These are phyloP conservation scores for Claviceps quebecensis DNA, from an alignment of 2,329 filamentous ascomycete genomes.

Conservation along the genomic window DNA sequence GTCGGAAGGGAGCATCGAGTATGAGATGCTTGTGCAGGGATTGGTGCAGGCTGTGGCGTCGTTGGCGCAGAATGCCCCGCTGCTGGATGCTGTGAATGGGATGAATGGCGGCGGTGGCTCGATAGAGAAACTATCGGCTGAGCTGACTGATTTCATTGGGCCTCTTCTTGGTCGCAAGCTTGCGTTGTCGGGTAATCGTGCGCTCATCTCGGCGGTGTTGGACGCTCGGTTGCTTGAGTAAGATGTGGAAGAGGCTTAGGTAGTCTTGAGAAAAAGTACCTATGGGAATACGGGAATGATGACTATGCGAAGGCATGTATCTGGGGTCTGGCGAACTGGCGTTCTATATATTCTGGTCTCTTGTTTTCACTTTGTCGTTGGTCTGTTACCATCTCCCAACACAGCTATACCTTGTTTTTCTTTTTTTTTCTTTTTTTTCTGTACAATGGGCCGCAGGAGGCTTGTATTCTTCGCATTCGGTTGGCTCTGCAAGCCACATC, in stretches of 20 bases:
- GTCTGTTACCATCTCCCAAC: background rate
- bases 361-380: background rate
- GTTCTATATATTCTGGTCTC: background rate
- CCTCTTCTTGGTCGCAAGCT: constrained; percentile 38
- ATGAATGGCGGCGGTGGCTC: constrained; percentile 21
- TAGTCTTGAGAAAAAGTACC: background rate
- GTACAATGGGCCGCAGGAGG: too few species aligned
- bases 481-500: too few species aligned
- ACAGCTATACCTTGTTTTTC: background rate
- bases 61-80: constrained; percentile 21
- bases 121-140: constrained; percentile 24
- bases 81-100: constrained; percentile 21
- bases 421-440: background rate
- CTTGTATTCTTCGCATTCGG: too few species aligned
- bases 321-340: constrained; percentile 2
- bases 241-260: background rate
- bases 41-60: constrained; percentile 39
- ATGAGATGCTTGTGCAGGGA: constrained; percentile 41
- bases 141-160: constrained; percentile 41
- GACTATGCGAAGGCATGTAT: background rate
- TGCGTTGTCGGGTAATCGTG: constrained; percentile 28
- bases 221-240: constrained; percentile 39
- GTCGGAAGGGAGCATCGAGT: constrained; percentile 34
- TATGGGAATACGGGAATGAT: constrained; percentile 8
- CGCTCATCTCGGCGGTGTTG: constrained; percentile 35